Evolutionary conservation across 495 filamentous ascomycete species (phyloP).

Genomic region (Hapsidospora chrysogenum): DNA sequence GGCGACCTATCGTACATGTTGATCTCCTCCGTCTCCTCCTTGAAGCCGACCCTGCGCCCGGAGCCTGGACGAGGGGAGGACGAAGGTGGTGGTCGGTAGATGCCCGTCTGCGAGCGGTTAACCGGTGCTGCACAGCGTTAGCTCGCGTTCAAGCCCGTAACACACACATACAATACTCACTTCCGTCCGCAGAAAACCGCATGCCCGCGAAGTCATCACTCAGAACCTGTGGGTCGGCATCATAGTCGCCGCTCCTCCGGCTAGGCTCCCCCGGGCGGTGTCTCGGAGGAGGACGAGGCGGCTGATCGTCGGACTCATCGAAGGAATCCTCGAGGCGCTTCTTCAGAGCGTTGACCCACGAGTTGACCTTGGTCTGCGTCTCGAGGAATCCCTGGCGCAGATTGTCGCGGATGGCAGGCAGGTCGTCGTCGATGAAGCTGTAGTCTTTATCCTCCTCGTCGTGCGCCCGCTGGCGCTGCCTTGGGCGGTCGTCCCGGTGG

Average conservation of each 20-base stretch:
- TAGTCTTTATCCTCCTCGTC: slow-evolving; percentile 37
- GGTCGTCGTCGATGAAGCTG: slow-evolving; percentile 90
- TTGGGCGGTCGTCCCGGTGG: slow-evolving; percentile 14
- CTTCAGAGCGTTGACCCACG: slow-evolving; percentile 77
- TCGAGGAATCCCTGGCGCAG: slow-evolving; percentile 89
- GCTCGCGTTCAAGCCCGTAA: neutral
- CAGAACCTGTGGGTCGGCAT: slow-evolving; percentile 84
- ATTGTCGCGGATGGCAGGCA: slow-evolving; percentile 86
- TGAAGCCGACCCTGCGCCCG: slow-evolving; percentile 62
- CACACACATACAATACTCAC: slow-evolving; percentile 29
- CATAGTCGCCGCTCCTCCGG: slow-evolving; percentile 67
- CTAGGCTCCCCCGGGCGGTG: slow-evolving; percentile 18
- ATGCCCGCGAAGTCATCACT: slow-evolving; percentile 84
- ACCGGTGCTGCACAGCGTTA: slow-evolving; percentile 3
- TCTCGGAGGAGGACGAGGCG: slow-evolving; percentile 8
- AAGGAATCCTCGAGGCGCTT: slow-evolving; percentile 85
- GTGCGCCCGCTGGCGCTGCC: slow-evolving; percentile 26
- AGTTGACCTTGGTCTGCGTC: slow-evolving; percentile 83
- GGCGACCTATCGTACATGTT: slow-evolving; percentile 54
- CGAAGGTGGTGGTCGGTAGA: slow-evolving; percentile 51
- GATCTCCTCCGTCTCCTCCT: slow-evolving; percentile 60
- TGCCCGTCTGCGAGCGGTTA: slow-evolving; percentile 45
- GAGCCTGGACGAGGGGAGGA: slow-evolving; percentile 41
- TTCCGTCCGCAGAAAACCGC: slow-evolving; percentile 56
- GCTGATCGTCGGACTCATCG: slow-evolving; percentile 20